Conservation (phyloP, 495 filamentous ascomycete species). For the Sabuloglossum arenarium region DNA sequence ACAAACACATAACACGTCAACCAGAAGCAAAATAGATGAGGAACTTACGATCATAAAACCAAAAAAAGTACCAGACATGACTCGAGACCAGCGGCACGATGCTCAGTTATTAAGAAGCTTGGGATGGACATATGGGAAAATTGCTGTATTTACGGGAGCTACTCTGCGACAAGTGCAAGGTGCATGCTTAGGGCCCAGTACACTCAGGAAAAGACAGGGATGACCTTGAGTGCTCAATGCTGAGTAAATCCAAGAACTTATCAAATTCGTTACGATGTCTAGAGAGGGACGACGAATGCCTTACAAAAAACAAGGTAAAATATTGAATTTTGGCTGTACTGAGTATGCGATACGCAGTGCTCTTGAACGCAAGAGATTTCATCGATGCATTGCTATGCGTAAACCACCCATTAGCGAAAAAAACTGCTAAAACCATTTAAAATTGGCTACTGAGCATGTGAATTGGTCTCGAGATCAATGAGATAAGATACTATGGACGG, state of each 20-base stretch:
- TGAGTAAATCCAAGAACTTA: background rate
- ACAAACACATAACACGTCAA: no score
- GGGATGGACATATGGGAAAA: background rate
- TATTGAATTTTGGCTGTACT: background rate
- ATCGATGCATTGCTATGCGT: background rate
- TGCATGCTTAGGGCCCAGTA: background rate
- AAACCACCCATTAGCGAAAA: background rate
- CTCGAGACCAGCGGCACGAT: background rate
- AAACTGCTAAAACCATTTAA: background rate
- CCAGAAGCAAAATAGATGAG: no score
- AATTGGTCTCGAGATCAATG: background rate
- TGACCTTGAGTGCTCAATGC: background rate
- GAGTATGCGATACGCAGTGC: background rate
- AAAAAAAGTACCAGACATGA: background rate
- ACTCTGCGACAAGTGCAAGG: background rate
- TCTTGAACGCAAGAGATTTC: background rate
- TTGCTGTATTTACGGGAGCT: background rate
- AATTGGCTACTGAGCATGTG: background rate
- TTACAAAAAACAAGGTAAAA: background rate
- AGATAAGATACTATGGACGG: constrained; percentile 6
- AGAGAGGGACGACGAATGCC: background rate
- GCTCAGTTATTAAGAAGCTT: background rate
- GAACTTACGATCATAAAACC: no score
- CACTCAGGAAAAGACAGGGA: background rate
- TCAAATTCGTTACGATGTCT: background rate